Percentiles rank a stretch among this genome's conserved stretches.
phyloP scores from a whole-genome alignment of 164 flowering plant species.

The Cinnamomum micranthum region DNA sequence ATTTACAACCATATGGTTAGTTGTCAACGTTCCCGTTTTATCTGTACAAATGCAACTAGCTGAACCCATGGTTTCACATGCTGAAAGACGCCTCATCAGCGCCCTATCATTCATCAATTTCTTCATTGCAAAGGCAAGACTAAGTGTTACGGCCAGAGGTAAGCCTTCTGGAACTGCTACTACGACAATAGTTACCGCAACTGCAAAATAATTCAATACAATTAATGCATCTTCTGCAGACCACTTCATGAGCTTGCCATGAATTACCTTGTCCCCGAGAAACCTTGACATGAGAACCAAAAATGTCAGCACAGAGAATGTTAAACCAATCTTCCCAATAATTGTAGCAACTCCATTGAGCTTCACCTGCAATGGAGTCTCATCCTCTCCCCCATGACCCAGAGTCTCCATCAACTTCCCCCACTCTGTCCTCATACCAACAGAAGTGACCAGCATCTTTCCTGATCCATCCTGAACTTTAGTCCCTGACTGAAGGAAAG shows the following conservation, averaged over 20 bases:
- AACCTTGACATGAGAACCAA: slow-evolving; percentile 32
- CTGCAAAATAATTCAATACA: slow-evolving; percentile 44
- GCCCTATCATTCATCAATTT: slow-evolving; percentile 46
- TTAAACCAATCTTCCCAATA: slow-evolving; percentile 48
- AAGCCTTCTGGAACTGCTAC: slow-evolving; percentile 63
- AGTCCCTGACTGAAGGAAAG: slow-evolving; percentile 47
- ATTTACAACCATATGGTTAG: slow-evolving; percentile 45
- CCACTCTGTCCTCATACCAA: slow-evolving; percentile 66
- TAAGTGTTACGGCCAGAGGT: slow-evolving; percentile 56
- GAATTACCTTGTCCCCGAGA: slow-evolving; percentile 29
- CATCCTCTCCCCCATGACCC: slow-evolving; percentile 45
- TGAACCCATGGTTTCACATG: slow-evolving; percentile 68
- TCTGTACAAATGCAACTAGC: slow-evolving; percentile 50
- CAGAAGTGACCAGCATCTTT: slow-evolving; percentile 49
- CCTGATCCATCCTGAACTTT: slow-evolving; percentile 54
- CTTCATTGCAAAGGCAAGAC: slow-evolving; percentile 62
- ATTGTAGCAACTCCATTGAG: slow-evolving; percentile 56
- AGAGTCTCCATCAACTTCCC: slow-evolving; percentile 55
- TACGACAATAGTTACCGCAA: slow-evolving; percentile 50
- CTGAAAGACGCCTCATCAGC: slow-evolving; percentile 45
- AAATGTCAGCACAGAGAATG: slow-evolving; percentile 41
- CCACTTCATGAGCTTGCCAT: slow-evolving; percentile 32
- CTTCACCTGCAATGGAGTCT: slow-evolving; percentile 57
- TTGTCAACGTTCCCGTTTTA: slow-evolving; percentile 60
- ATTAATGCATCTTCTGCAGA: slow-evolving; percentile 34